Evolutionary conservation across 129 eudicot genomes (phyloP).

Genomic region (Flaveria ramosissima): DNA sequence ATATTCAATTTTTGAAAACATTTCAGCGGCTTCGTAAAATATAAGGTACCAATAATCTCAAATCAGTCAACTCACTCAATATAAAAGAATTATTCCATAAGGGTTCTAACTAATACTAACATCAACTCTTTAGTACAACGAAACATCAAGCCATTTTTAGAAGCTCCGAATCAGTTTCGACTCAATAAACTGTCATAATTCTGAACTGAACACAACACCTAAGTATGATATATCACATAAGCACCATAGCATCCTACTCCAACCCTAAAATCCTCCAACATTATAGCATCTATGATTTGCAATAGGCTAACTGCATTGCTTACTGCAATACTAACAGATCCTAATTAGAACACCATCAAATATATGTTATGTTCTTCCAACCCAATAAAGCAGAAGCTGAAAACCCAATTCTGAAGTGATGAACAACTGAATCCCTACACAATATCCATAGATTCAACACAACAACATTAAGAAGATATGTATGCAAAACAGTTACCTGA

Average conservation of each 20-base stretch:
- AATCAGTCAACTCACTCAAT: not conserved
- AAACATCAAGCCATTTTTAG: constrained; percentile 1
- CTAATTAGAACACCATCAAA: too few species aligned
- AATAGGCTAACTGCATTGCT: not conserved
- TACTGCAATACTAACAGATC: not conserved
- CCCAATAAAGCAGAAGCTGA: too few species aligned
- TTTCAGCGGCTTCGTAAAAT: not conserved
- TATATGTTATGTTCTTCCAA: too few species aligned
- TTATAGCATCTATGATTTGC: too few species aligned
- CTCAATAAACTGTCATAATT: too few species aligned
- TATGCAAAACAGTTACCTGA: constrained; percentile 53
- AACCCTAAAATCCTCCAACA: constrained; percentile 5
- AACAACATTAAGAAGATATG: not conserved
- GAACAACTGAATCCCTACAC: too few species aligned
- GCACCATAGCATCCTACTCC: constrained; percentile 3
- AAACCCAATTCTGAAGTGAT: too few species aligned
- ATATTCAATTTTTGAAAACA: not conserved
- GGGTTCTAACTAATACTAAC: constrained; percentile 1
- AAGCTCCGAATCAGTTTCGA: not conserved
- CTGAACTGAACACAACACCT: too few species aligned
- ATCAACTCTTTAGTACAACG: not conserved
- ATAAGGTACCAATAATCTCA: not conserved
- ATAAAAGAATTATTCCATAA: not conserved
- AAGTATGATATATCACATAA: constrained; percentile 12
- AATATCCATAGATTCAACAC: too few species aligned